These are phyloP conservation scores for Coccomyxa subellipsoidea DNA, from an alignment of 163 green algal genomes.

Conservation along the genomic window DNA sequence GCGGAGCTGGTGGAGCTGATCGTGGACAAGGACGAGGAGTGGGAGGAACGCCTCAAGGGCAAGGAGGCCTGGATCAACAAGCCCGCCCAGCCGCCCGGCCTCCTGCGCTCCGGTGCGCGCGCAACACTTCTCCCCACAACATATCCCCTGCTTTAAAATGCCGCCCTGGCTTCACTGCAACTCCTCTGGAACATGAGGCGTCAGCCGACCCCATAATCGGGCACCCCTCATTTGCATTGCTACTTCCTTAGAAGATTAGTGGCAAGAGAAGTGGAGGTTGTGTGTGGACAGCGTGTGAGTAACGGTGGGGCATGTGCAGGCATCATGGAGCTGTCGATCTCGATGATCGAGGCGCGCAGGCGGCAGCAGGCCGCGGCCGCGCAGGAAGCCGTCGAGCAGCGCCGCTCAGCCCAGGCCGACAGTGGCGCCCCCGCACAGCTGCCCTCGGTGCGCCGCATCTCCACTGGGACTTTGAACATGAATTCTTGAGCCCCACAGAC, in stretches of 20 bases:
- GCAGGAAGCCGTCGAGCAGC: background rate
- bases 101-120: constrained; percentile 16
- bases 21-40: constrained; percentile 75
- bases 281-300: background rate
- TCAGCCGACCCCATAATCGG: too few species aligned
- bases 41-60: constrained; percentile 63
- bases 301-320: background rate
- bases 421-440: background rate
- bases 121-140: background rate
- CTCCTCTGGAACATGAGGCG: too few species aligned
- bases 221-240: background rate
- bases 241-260: background rate
- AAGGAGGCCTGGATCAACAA: constrained; percentile 72
- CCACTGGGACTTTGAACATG: too few species aligned
- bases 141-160: background rate
- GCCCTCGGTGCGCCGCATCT: background rate
- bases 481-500: too few species aligned
- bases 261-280: background rate
- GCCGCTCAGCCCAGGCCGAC: background rate
- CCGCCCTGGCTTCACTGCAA: too few species aligned
- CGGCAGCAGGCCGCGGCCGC: constrained; percentile 1
- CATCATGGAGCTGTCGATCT: constrained; percentile 14
- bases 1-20: constrained; percentile 76
- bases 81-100: constrained; percentile 29
- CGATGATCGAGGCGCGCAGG: background rate